Conservation (phyloP, 2,329 filamentous ascomycete genomes). For the Arthrobotrys entomopaga region DNA sequence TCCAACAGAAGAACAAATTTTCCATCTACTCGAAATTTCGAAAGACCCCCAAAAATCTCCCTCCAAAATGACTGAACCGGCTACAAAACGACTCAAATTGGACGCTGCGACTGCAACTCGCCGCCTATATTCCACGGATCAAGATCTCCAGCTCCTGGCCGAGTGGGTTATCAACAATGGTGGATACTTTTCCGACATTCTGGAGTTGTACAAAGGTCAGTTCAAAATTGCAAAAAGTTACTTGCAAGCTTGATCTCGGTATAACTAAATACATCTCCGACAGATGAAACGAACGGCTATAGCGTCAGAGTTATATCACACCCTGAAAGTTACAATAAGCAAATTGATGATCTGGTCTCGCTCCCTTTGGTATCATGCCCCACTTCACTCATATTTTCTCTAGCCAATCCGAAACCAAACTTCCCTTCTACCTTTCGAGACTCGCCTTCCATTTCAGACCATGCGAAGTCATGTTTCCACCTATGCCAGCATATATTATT, state of each 20-base stretch:
- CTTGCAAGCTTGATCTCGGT: conserved; percentile 1
- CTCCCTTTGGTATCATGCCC: conserved; percentile 37
- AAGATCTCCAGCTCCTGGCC: conserved; percentile 29
- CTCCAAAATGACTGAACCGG: conserved; percentile 26
- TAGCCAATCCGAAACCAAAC: conserved; percentile 31
- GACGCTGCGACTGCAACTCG: neutral
- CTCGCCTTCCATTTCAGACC: conserved; percentile 30
- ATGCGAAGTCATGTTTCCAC: conserved; percentile 49
- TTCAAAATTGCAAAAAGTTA: neutral
- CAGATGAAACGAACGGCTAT: conserved; percentile 35
- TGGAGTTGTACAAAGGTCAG: conserved; percentile 49
- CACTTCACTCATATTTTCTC: conserved; percentile 36
- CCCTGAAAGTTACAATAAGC: neutral
- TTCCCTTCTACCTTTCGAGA: conserved; percentile 21
- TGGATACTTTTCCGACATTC: conserved; percentile 22
- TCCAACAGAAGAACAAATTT: too few relatives aligned
- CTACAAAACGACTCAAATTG: conserved; percentile 26
- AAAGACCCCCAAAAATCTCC: neutral
- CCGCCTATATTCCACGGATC: conserved; percentile 30
- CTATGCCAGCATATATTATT: conserved; percentile 43
- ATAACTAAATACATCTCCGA: neutral
- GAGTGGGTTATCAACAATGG: conserved; percentile 45
- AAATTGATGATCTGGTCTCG: neutral
- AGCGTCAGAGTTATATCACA: conserved; percentile 21
- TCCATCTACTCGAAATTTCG: too few relatives aligned